These are phyloP conservation scores for Lathyrus aphaca DNA, from an alignment of 306 rosid species.

Conservation along the genomic window DNA sequence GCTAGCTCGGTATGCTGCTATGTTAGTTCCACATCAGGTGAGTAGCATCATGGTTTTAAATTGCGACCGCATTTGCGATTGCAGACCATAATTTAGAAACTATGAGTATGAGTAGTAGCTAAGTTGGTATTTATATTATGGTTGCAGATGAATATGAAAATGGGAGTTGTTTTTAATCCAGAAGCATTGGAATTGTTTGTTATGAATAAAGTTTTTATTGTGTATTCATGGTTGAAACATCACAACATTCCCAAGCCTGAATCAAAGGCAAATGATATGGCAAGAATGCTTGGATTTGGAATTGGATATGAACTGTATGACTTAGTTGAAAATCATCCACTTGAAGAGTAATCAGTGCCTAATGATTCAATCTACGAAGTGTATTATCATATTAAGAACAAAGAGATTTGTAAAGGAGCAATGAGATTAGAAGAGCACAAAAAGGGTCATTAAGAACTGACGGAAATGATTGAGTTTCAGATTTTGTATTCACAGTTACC, in stretches of 20 bases:
- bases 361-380: no score
- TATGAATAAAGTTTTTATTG: slow-evolving; percentile 81
- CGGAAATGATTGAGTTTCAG: no score
- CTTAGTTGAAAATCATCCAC: slow-evolving; percentile 66
- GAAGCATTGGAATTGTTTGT: slow-evolving; percentile 88
- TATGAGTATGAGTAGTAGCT: neutral
- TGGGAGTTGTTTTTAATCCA: slow-evolving; percentile 94
- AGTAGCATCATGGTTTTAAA: neutral
- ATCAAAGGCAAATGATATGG: slow-evolving; percentile 81
- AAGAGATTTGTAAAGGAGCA: no score
- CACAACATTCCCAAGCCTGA: slow-evolving; percentile 79
- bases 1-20: slow-evolving; percentile 90
- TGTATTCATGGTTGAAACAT: slow-evolving; percentile 84
- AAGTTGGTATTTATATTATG: slow-evolving; percentile 1
- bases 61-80: neutral
- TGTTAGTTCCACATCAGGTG: slow-evolving; percentile 98
- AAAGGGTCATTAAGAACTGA: no score
- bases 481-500: no score
- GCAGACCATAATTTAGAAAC: neutral
- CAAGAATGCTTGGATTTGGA: slow-evolving; percentile 96
- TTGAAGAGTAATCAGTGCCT: neutral
- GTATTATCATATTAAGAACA: no score
- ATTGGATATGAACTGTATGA: slow-evolving; percentile 85
- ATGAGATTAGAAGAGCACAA: no score
- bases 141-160: slow-evolving; percentile 80